Evolutionary conservation across 768 basidiomycete genomes (phyloP).

Genomic region (Lyophyllum decastes): DNA sequence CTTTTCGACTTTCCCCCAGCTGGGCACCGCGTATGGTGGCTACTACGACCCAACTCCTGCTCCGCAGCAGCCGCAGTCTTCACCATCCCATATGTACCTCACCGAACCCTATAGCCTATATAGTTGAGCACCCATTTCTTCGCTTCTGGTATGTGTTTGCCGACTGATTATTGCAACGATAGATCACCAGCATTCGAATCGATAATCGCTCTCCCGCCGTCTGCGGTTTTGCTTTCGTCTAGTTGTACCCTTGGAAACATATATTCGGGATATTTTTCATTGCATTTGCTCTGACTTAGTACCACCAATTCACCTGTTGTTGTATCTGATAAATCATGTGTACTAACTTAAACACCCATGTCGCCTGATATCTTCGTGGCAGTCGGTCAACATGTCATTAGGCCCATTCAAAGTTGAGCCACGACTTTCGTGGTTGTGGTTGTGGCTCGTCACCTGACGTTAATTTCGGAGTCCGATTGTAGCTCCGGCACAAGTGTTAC

Average conservation of each 20-base stretch:
- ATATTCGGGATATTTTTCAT: slow-evolving; percentile 6
- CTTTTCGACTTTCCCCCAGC: slow-evolving; percentile 51
- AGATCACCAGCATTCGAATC: slow-evolving; percentile 1
- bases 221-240: slow-evolving; percentile 9
- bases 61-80: slow-evolving; percentile 18
- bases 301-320: neutral
- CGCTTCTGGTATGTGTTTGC: too few species aligned
- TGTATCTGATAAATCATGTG: slow-evolving; percentile 4
- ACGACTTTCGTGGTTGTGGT: too few species aligned
- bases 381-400: too few species aligned
- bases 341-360: neutral
- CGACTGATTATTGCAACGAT: neutral
- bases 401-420: too few species aligned
- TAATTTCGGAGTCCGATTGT: too few species aligned
- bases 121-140: neutral
- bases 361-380: too few species aligned
- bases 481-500: too few species aligned
- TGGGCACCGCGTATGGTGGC: slow-evolving; percentile 40
- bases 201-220: slow-evolving; percentile 8
- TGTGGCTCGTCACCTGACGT: too few species aligned
- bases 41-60: slow-evolving; percentile 19
- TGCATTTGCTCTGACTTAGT: slow-evolving; percentile 3
- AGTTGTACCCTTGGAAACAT: slow-evolving; percentile 8
- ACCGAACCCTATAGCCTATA: neutral
- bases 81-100: slow-evolving; percentile 4